Evolutionary conservation across 2,329 filamentous ascomycete genomes (phyloP), one percentile per base, ranked within the genome.

Genomic region (Nothophoma quercina): DNA sequence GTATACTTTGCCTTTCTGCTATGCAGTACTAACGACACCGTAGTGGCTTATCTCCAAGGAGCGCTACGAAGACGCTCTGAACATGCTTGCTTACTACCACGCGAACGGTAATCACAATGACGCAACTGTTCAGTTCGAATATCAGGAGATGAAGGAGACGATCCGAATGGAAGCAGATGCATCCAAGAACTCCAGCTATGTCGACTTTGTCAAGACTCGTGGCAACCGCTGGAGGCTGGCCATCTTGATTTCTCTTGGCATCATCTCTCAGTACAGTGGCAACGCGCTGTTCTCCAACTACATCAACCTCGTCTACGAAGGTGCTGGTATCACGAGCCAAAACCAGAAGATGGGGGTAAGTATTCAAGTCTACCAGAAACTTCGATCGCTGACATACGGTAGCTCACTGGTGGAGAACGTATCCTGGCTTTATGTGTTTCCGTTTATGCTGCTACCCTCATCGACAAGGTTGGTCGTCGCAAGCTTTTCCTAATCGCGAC

Each of bases 241-340:
- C 25, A 83, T 89, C 51, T 77, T 88, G 33, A 70, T 88, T 42
- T 87, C 84, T 0, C 79, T 89, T 21, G 86, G 85, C 67, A 74
- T 88, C 65, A 86, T 88, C 65, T 88, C 85, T 3, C 86, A 88
- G 72, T 89, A 86, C 72, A 85, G 82, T 43, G 86, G 87, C 39
- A 88, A 88, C 63, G 85, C 83, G 13, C 73, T 89, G 2, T 84
- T 88, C 69, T 85, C 81, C 60, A 87, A 88, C 74, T 88, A 88
- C 70, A 84, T 86, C 71, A 82, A 85, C 58, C 75, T 80, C 39
- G 80, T 88, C 57, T 87, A 87, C 72, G 75, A 78, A 28, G 81
- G 81, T 40, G 84, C 85, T 28, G 86, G 86, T 42, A 87, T 88
- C 65, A 81, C 62, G 1, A 74, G 78, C 34, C 78, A 53, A 23